Conservation (phyloP, 176 grass and related monocot species). For the Avena eriantha region DNA sequence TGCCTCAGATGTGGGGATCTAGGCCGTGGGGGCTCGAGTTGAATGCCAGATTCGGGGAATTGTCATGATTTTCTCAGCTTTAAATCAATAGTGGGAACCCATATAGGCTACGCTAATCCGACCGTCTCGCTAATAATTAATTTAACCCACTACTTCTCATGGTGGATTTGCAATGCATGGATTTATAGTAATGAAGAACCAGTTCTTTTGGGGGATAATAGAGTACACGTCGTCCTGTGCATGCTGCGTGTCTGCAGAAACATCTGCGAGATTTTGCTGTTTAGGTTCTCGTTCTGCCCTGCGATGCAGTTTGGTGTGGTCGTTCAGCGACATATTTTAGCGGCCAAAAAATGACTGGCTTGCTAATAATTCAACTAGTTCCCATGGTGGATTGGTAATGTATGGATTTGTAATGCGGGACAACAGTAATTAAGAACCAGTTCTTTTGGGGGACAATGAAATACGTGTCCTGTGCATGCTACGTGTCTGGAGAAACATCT, state of each 20-base stretch:
- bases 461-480: neutral
- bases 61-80: neutral
- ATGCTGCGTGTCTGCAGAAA: neutral
- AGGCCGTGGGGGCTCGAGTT: neutral
- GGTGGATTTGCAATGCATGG: conserved; percentile 16
- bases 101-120: neutral
- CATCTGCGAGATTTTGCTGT: neutral
- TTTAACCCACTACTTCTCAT: neutral
- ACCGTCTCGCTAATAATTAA: neutral
- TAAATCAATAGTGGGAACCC: neutral
- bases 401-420: neutral
- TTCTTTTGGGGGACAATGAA: neutral
- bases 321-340: neutral
- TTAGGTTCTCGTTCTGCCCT: neutral
- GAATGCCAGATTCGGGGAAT: conserved; percentile 3
- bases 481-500: neutral
- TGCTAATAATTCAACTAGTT: neutral
- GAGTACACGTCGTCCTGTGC: no score
- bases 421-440: neutral
- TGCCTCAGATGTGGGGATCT: conserved; percentile 38
- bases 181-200: no score
- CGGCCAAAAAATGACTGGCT: no score
- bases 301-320: neutral
- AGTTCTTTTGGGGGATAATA: neutral
- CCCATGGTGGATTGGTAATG: conserved; percentile 20